These are phyloP conservation scores for Canariomyces notabilis DNA, from an alignment of 2,329 filamentous ascomycete species.

Conservation along the genomic window DNA sequence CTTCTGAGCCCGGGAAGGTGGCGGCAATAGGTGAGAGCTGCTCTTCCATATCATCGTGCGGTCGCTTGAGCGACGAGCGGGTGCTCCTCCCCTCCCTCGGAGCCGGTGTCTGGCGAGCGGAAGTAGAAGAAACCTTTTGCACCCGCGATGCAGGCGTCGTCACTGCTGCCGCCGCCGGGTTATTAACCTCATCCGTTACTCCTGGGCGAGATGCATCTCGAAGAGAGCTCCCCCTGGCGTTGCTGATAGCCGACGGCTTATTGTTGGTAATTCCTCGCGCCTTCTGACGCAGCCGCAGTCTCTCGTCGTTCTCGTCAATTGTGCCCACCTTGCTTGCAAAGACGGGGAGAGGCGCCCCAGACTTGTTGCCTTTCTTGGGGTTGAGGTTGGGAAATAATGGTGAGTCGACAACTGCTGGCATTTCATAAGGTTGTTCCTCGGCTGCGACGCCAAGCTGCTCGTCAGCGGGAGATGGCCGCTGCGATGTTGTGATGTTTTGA, in stretches of 20 bases:
- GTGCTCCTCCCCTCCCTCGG: conserved; percentile 39
- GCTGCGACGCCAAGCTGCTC: conserved; percentile 10
- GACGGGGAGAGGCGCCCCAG: conserved; percentile 11
- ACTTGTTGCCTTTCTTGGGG: conserved; percentile 30
- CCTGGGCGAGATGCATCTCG: background rate
- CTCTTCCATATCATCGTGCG: conserved; percentile 51
- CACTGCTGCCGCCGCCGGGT: conserved; percentile 5
- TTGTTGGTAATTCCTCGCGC: conserved; percentile 29
- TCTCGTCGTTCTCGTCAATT: conserved; percentile 25
- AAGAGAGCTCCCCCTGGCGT: conserved; percentile 4
- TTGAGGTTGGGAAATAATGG: conserved; percentile 24
- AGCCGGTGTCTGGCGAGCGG: conserved; percentile 26
- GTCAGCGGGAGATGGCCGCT: conserved; percentile 15
- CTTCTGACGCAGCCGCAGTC: conserved; percentile 25
- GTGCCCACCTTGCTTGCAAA: conserved; percentile 26
- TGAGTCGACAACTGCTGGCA: conserved; percentile 26
- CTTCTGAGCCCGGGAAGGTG: conserved; percentile 44
- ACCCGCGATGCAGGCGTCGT: conserved; percentile 14
- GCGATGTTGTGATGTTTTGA: conserved; percentile 6
- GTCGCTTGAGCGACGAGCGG: conserved; percentile 47
- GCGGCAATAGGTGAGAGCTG: conserved; percentile 48
- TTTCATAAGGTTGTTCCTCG: conserved; percentile 25
- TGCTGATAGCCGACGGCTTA: conserved; percentile 7
- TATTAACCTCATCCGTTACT: background rate
- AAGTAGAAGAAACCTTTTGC: conserved; percentile 12